phyloP scores from a whole-genome alignment of 345 rosid species.

The Capsella bursapastoris region DNA sequence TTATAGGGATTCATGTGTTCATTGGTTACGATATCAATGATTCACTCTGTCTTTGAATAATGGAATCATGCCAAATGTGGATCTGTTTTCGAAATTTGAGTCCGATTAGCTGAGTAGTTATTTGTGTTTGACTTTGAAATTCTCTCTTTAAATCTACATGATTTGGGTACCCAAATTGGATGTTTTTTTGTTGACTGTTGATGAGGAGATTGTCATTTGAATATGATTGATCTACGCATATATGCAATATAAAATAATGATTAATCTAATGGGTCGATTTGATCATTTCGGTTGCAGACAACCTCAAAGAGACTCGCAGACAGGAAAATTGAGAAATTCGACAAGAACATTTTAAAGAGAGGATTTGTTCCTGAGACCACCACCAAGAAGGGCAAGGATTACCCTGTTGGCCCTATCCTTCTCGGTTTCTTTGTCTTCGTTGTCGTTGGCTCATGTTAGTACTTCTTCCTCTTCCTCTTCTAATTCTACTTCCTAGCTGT shows the following conservation, averaged over 20 bases:
- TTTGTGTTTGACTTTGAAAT: background rate
- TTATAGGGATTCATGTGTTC: background rate
- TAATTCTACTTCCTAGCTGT: background rate
- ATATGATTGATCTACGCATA: too few species aligned
- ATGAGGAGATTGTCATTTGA: background rate
- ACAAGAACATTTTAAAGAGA: constrained; percentile 85
- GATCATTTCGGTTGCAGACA: constrained; percentile 55
- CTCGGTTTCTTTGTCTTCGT: constrained; percentile 95
- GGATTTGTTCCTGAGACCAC: constrained; percentile 89
- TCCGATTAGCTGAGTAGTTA: background rate
- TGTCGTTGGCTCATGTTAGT: constrained; percentile 92
- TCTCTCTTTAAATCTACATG: background rate
- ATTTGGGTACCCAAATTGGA: too few species aligned
- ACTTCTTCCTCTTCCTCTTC: background rate
- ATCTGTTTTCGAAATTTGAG: background rate
- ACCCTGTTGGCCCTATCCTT: constrained; percentile 89
- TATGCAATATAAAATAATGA: too few species aligned
- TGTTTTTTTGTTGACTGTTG: background rate
- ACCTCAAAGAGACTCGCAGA: constrained; percentile 87
- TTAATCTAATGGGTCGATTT: background rate
- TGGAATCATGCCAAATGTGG: background rate
- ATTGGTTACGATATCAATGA: background rate
- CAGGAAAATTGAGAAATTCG: constrained; percentile 79
- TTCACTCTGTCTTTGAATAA: too few species aligned
- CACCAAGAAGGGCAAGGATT: constrained; percentile 82